phyloP scores from a whole-genome alignment of 1,284 basidiomycete genomes.

The Ceratobasidium sp. region DNA sequence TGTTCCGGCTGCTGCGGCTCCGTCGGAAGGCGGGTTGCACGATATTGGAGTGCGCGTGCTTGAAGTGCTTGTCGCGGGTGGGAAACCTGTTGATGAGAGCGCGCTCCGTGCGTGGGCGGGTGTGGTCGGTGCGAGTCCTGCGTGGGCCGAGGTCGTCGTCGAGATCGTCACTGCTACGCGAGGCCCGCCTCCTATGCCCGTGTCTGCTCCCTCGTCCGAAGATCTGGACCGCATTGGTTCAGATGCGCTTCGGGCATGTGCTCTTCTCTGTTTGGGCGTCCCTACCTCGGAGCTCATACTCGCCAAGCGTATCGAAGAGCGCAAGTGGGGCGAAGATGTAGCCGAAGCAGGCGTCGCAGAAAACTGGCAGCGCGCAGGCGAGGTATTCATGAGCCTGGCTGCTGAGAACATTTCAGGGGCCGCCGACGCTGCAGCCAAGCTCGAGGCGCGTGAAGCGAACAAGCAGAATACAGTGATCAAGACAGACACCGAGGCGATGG shows the following conservation, averaged over 20 bases:
- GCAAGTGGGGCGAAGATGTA: constrained; percentile 39
- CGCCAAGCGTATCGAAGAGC: constrained; percentile 35
- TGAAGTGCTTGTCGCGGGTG: constrained; percentile 43
- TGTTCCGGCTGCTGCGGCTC: not conserved
- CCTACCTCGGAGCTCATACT: constrained; percentile 33
- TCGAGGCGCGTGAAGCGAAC: constrained; percentile 30
- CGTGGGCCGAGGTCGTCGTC: constrained; percentile 42
- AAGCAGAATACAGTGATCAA: constrained; percentile 9
- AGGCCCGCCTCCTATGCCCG: constrained; percentile 10
- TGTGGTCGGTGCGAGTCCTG: constrained; percentile 39
- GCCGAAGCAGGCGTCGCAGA: constrained; percentile 31
- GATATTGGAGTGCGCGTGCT: constrained; percentile 43
- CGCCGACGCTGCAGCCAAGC: constrained; percentile 32
- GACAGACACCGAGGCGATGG: constrained; percentile 14
- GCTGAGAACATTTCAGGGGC: constrained; percentile 26
- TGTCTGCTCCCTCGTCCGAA: not conserved
- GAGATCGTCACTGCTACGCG: constrained; percentile 39
- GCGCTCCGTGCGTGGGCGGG: constrained; percentile 41
- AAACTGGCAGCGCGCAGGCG: constrained; percentile 42
- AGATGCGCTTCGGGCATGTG: constrained; percentile 38
- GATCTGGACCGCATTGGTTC: constrained; percentile 21
- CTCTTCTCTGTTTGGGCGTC: constrained; percentile 35
- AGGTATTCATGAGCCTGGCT: constrained; percentile 30
- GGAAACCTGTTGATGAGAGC: constrained; percentile 36
- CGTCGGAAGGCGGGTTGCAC: constrained; percentile 33